Evolutionary conservation across 2,329 filamentous ascomycete species (phyloP).

Genomic region (Periconia sp.): DNA sequence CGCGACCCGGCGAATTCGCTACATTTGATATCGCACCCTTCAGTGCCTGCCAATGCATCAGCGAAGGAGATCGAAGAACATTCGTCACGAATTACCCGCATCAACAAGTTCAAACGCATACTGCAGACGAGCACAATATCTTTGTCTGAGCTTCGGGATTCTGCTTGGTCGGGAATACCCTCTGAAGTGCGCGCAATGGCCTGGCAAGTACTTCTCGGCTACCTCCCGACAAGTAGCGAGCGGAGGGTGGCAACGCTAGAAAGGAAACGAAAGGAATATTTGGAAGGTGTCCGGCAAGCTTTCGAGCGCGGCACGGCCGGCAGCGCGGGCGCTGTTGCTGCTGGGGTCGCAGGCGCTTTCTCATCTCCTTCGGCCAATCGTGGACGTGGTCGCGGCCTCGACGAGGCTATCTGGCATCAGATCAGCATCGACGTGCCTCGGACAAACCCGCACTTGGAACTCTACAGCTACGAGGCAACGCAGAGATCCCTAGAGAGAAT

Average conservation of each 20-base stretch:
- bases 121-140: slow-evolving; percentile 91
- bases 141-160: slow-evolving; percentile 78
- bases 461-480: slow-evolving; percentile 95
- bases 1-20: slow-evolving; percentile 86
- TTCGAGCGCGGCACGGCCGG: slow-evolving; percentile 62
- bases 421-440: slow-evolving; percentile 98
- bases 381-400: slow-evolving; percentile 75
- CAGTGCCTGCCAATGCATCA: slow-evolving; percentile 73
- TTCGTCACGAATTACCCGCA: slow-evolving; percentile 85
- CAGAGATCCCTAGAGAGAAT: slow-evolving; percentile 94
- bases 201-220: slow-evolving; percentile 96
- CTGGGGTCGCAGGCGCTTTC: slow-evolving; percentile 60
- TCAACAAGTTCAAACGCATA: slow-evolving; percentile 98
- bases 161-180: slow-evolving; percentile 93
- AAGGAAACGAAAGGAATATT: slow-evolving; percentile 92
- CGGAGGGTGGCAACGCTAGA: slow-evolving; percentile 88
- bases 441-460: slow-evolving; percentile 92
- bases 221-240: slow-evolving; percentile 96
- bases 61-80: slow-evolving; percentile 86
- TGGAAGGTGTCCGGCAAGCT: slow-evolving; percentile 81
- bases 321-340: slow-evolving; percentile 47
- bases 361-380: slow-evolving; percentile 57
- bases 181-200: slow-evolving; percentile 97
- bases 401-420: slow-evolving; percentile 99
- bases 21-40: slow-evolving; percentile 88